Base-by-base conservation (phyloP, 306 rosid genomes). In the Vigna radiata region DNA sequence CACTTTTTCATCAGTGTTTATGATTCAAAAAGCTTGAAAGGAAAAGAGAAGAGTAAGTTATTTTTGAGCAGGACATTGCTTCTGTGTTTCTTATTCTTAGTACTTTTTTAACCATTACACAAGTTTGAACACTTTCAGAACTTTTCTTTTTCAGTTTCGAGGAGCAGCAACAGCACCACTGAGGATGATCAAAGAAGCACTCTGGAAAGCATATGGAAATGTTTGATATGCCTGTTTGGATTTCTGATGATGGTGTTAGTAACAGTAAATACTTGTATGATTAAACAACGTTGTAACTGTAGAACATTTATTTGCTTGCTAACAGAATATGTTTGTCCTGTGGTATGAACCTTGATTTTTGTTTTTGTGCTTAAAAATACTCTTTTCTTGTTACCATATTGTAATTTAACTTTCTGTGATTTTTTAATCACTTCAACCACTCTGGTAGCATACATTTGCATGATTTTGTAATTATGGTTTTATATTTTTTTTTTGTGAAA, bases 91-190 rank as follows among this genome's bases (percentile, higher is more conserved):
- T 56, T 62, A 5, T 21, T 21, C 23, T 21, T 21, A 21, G 11
- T n/a, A 48, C 13, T 33, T 81, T 59, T 18, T 59, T 18, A 56
- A 44, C 48, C 9, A 11, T 68, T 70, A 50, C 41, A 69, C 46
- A 67, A 68, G 75, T 55, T 25, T 84, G 53, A 56, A 49, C 12
- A 78, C 55, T 67, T 37, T 61, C 29, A 25, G 31, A n/a, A 15
- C 56, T 63, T 52, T 37, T 66, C 75, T 86, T 82, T 31, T 87
- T 72, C 91, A 93, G 98, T 88, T 88, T 83, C 85, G 87, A 70
- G 98, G 98, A 70, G 84, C 83, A 8, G 97, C 87, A 7, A 79
- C 77, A 53, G 90, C 97, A 46, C 88, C 97, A 2, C 82, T 60
- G 25, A 81, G 85, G 77, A 85, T 85, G 93, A 87, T 93, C 83